Percentiles rank a stretch among this genome's conserved stretches.
phyloP scores from a whole-genome alignment of 2,329 filamentous ascomycete genomes.

The Fusarium incarnatum region DNA sequence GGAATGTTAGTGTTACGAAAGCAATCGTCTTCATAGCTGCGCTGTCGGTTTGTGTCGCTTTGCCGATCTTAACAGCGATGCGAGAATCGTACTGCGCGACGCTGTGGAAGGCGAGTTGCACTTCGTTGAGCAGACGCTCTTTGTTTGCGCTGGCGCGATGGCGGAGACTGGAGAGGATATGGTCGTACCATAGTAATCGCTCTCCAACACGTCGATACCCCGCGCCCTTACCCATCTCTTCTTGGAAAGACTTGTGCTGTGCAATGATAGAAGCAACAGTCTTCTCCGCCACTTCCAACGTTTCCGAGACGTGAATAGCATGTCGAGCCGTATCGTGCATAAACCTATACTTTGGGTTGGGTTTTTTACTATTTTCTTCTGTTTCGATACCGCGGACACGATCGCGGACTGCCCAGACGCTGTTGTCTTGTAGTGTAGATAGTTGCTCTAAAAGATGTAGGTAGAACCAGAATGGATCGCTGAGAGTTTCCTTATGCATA shows the following conservation, averaged over 20 bases:
- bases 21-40: conserved; percentile 64
- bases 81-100: conserved; percentile 57
- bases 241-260: conserved; percentile 47
- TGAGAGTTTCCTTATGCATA: neutral
- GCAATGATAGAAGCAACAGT: conserved; percentile 50
- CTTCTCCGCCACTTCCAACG: conserved; percentile 51
- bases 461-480: conserved; percentile 34
- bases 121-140: conserved; percentile 64
- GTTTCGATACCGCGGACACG: conserved; percentile 52
- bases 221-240: neutral
- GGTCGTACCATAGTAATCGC: conserved; percentile 50
- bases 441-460: conserved; percentile 10
- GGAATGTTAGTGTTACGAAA: conserved; percentile 60
- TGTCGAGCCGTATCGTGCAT: conserved; percentile 59
- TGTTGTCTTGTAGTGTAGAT: conserved; percentile 7
- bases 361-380: conserved; percentile 19
- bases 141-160: conserved; percentile 54
- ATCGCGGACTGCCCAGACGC: conserved; percentile 56
- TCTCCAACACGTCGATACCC: conserved; percentile 44
- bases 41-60: conserved; percentile 58
- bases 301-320: conserved; percentile 58
- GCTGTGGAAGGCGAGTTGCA: conserved; percentile 63
- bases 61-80: conserved; percentile 54
- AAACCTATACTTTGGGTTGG: conserved; percentile 49
- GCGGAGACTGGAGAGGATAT: conserved; percentile 51